phyloP scores from a whole-genome alignment of 257 asterid genomes.

The Solanum chiquidenum region DNA sequence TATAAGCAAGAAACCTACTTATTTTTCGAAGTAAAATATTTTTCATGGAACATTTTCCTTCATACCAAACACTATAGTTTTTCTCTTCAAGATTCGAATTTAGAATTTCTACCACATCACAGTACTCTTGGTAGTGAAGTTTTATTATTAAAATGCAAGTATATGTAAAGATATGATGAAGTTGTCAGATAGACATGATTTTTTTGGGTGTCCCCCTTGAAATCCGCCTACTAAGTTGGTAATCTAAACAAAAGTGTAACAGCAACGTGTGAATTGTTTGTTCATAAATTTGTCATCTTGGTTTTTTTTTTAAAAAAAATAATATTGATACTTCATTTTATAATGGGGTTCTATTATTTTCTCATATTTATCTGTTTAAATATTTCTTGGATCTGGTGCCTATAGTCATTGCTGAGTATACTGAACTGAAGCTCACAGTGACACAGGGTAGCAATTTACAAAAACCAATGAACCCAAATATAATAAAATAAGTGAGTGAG shows the following conservation, averaged over 20 bases:
- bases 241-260: neutral
- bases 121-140: neutral
- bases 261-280: neutral
- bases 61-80: neutral
- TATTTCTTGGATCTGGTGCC: conserved; percentile 1
- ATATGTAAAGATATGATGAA: neutral
- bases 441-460: neutral
- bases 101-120: neutral
- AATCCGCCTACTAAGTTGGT: neutral
- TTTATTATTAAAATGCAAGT: neutral
- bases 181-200: neutral
- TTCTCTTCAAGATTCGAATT: neutral
- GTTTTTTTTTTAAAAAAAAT: accelerated
- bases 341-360: neutral
- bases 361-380: neutral
- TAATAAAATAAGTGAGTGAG: neutral
- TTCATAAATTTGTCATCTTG: neutral
- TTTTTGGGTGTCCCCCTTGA: neutral
- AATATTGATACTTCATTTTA: neutral
- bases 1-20: neutral
- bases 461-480: neutral
- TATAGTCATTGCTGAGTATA: neutral
- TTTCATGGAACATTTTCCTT: neutral
- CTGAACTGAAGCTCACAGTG: neutral
- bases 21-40: neutral